Percentiles rank a stretch among this genome's conserved stretches.
These are phyloP conservation scores for Nidula niveotomentosa DNA, from an alignment of 1,284 basidiomycete genomes.

Conservation along the genomic window DNA sequence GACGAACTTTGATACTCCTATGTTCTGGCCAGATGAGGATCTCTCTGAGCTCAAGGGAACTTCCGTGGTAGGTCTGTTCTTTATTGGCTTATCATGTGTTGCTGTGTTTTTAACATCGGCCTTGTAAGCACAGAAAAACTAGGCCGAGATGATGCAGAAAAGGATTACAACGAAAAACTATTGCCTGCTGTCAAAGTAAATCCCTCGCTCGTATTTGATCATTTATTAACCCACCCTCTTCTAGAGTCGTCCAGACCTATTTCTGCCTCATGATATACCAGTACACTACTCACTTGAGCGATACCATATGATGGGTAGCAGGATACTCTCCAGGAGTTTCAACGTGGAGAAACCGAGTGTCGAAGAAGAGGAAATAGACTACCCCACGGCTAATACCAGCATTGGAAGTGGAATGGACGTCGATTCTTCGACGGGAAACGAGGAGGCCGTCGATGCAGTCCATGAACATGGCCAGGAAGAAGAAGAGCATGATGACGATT, in stretches of 20 bases:
- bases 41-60: conserved; percentile 82
- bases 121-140: conserved; percentile 66
- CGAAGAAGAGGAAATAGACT: conserved; percentile 30
- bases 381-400: conserved; percentile 22
- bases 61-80: conserved; percentile 75
- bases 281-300: conserved; percentile 69
- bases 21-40: conserved; percentile 89
- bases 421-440: conserved; percentile 28
- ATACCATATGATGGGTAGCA: conserved; percentile 91
- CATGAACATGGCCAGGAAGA: conserved; percentile 30
- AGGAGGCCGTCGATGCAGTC: conserved; percentile 20
- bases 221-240: background rate
- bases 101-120: background rate
- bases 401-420: conserved; percentile 51
- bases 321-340: conserved; percentile 93
- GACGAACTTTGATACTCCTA: conserved; percentile 81
- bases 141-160: conserved; percentile 83
- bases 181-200: conserved; percentile 66
- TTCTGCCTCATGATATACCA: conserved; percentile 47
- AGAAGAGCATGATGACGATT: conserved; percentile 53
- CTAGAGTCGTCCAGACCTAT: conserved; percentile 73
- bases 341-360: conserved; percentile 63
- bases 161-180: conserved; percentile 68
- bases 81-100: conserved; percentile 1
- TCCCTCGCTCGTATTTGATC: conserved; percentile 5